phyloP scores from a whole-genome alignment of 345 rosid genomes.

The Isatis tinctoria region DNA sequence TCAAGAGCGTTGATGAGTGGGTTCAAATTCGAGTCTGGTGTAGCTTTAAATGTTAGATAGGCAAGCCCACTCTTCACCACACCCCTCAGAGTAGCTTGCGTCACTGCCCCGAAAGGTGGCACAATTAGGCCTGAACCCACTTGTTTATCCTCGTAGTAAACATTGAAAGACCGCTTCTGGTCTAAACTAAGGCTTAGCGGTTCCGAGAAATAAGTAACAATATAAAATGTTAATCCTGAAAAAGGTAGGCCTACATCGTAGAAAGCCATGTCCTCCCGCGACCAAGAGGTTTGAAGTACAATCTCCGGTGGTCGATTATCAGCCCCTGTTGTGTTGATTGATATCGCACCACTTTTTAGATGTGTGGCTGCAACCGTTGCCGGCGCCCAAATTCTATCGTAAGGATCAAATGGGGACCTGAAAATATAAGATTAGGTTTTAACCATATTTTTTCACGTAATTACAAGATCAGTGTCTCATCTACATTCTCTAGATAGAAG shows the following conservation, averaged over 20 bases:
- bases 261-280: not conserved
- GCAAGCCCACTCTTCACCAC: not conserved
- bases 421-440: not conserved
- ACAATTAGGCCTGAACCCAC: not conserved
- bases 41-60: not conserved
- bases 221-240: constrained; percentile 16
- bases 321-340: constrained; percentile 11
- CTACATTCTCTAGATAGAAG: no score
- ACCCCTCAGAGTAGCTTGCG: not conserved
- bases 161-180: constrained; percentile 13
- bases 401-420: constrained; percentile 21
- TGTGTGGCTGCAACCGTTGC: not conserved
- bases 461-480: no score
- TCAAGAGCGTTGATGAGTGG: constrained; percentile 26
- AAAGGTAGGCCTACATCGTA: not conserved
- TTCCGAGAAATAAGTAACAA: constrained; percentile 18
- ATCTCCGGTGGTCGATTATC: constrained; percentile 25
- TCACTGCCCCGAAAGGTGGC: constrained; percentile 17
- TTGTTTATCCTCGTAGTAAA: constrained; percentile 2
- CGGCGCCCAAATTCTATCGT: constrained; percentile 16
- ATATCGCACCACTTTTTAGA: constrained; percentile 4
- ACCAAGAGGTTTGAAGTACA: constrained; percentile 11
- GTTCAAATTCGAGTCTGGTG: constrained; percentile 19
- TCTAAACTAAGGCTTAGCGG: constrained; percentile 11
- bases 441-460: no score